These are phyloP conservation scores for Pseudocercospora ulei DNA, from an alignment of 2,329 filamentous ascomycete genomes.

Conservation along the genomic window DNA sequence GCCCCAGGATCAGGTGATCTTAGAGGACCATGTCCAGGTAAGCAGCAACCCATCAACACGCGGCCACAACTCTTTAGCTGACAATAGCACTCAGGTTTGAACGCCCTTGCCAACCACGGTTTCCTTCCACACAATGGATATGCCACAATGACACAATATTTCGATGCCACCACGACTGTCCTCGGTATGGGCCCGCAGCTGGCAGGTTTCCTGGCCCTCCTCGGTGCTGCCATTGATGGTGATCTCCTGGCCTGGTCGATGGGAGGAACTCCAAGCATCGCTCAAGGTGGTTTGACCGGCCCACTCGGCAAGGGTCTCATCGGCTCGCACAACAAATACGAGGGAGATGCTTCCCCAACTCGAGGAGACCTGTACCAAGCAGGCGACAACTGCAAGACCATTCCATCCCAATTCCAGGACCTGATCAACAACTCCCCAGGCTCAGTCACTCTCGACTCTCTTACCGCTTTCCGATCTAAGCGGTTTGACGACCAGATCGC, in stretches of 20 bases:
- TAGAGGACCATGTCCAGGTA: slow-evolving; percentile 20
- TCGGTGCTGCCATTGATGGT: slow-evolving; percentile 31
- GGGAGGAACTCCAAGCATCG: slow-evolving; percentile 25
- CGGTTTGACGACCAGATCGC: slow-evolving; percentile 22
- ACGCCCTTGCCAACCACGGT: slow-evolving; percentile 29
- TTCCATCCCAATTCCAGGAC: slow-evolving; percentile 27
- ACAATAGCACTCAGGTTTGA: slow-evolving; percentile 25
- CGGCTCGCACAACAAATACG: slow-evolving; percentile 33
- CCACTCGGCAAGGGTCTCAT: slow-evolving; percentile 23
- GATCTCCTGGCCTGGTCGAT: slow-evolving; percentile 30
- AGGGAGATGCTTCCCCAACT: slow-evolving; percentile 33
- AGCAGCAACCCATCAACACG: neutral
- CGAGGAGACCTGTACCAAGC: slow-evolving; percentile 31
- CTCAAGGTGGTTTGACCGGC: slow-evolving; percentile 12
- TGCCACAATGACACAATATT: slow-evolving; percentile 29
- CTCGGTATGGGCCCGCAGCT: slow-evolving; percentile 34
- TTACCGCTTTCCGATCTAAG: slow-evolving; percentile 20
- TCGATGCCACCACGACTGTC: slow-evolving; percentile 26
- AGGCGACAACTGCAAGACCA: slow-evolving; percentile 27
- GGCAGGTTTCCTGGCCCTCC: slow-evolving; percentile 30
- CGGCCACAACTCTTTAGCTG: slow-evolving; percentile 18
- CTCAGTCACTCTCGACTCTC: slow-evolving; percentile 14
- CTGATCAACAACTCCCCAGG: slow-evolving; percentile 27
- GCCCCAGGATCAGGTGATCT: slow-evolving; percentile 27
- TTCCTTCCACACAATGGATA: slow-evolving; percentile 32